Base-by-base conservation (phyloP, 768 basidiomycete genomes). In the Neoboletus subvelutipes region DNA sequence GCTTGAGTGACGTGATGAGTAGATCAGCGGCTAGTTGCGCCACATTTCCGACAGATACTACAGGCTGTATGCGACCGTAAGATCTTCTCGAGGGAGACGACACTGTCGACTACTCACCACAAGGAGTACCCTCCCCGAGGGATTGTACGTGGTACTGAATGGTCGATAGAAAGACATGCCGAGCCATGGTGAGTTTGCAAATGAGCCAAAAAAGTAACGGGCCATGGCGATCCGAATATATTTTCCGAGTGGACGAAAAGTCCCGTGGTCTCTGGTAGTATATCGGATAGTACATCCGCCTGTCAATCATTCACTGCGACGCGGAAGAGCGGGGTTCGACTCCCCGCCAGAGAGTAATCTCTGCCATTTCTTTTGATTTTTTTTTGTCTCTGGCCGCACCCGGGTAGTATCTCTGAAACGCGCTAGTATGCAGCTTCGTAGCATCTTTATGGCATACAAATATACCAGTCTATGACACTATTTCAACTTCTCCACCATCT, bases 401-500 rank as follows among this genome's bases (percentile, higher is more conserved):
- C 10, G 31, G 17, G 5, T 5, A 45, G 26, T 18, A 28, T 6
- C 42, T 6, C 22, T 52, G 51, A 31, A 52, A 45, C 20, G 45
- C 1, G 33, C 18, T 20, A 17, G 22, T 10, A 31, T 10, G 37
- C n/a, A 26, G 20, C 31, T 43, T 29, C 3, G 33, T 49, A 49
- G 22, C 36, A 42, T 45, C 28, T 17, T 60, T 64, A 55, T 64
- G 65, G 59, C 61, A 67, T 64, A 55, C 48, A 50, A 26, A 36
- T 36, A 18, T 59, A 56, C 54, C 52, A 15, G 31, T 20, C 43
- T 28, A 52, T 22, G 47, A 57, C 55, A 71, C 64, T 74, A 70
- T 75, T 95, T 88, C 56, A 98, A 72, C 76, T 97, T 94, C 75
- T 94, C 83, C 34, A 90, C 83, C 52, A 99, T 74, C 75, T 97